Evolutionary conservation across 169 alveolate genomes (phyloP).

Genomic region (Blepharisma undulans): DNA sequence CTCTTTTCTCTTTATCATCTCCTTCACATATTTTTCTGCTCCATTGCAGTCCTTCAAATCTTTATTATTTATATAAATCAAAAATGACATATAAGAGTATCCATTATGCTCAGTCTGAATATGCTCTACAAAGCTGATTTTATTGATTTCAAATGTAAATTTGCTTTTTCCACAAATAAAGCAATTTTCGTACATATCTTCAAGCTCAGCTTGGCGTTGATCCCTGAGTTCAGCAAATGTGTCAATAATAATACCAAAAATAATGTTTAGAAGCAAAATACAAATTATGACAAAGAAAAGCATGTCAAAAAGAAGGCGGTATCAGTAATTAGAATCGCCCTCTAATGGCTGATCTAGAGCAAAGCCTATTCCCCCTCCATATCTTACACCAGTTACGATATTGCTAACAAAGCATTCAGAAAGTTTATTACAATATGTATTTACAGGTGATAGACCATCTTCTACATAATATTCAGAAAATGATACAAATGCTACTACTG

Average conservation of each 20-base stretch:
- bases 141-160: slow-evolving; percentile 43
- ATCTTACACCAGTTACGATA: slow-evolving; percentile 69
- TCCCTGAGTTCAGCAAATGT: slow-evolving; percentile 82
- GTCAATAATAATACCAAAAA: slow-evolving; percentile 83
- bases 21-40: slow-evolving; percentile 52
- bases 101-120: slow-evolving; percentile 45
- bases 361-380: slow-evolving; percentile 83
- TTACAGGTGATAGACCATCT: slow-evolving; percentile 46
- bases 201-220: slow-evolving; percentile 31
- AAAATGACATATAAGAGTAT: slow-evolving; percentile 47
- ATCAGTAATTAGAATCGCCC: slow-evolving; percentile 4
- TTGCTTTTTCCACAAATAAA: slow-evolving; percentile 58
- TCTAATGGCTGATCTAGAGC: slow-evolving; percentile 41
- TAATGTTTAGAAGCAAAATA: slow-evolving; percentile 70
- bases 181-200: slow-evolving; percentile 55
- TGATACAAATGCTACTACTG: slow-evolving; percentile 41
- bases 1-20: slow-evolving; percentile 54
- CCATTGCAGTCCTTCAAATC: slow-evolving; percentile 57
- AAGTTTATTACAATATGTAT: slow-evolving; percentile 59
- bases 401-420: slow-evolving; percentile 64
- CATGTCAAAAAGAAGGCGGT: slow-evolving; percentile 69
- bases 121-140: slow-evolving; percentile 51
- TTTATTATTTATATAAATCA: slow-evolving; percentile 48
- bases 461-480: slow-evolving; percentile 43
- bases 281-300: slow-evolving; percentile 72